phyloP scores from a whole-genome alignment of 2,329 filamentous ascomycete species.

The Graphilbum ipis-grandicollis region DNA sequence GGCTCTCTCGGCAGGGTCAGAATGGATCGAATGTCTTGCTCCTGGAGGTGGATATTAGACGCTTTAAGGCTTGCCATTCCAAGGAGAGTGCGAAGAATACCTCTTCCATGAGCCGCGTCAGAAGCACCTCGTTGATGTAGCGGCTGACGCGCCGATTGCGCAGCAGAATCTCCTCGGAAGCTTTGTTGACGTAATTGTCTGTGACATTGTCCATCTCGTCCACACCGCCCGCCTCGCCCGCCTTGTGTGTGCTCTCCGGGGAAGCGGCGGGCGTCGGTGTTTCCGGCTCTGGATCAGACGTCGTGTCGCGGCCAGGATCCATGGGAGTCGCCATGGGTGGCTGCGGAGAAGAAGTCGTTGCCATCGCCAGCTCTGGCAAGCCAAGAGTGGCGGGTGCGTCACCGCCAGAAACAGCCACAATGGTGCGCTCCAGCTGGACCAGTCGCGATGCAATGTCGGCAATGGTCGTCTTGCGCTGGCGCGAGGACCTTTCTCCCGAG shows the following conservation, averaged over 20 bases:
- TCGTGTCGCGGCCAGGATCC: too few relatives aligned
- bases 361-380: too few relatives aligned
- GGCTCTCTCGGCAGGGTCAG: slow-evolving; percentile 4
- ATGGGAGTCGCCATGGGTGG: too few relatives aligned
- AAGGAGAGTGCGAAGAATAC: too few relatives aligned
- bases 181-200: neutral
- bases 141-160: slow-evolving; percentile 8
- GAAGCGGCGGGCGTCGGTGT: too few relatives aligned
- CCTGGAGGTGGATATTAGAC: too few relatives aligned
- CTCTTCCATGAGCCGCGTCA: slow-evolving; percentile 11
- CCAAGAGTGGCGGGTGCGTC: neutral
- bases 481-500: slow-evolving; percentile 4
- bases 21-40: slow-evolving; percentile 9
- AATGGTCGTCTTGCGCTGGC: slow-evolving; percentile 10
- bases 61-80: too few relatives aligned
- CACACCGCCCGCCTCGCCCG: too few relatives aligned
- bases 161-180: slow-evolving; percentile 7
- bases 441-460: slow-evolving; percentile 11
- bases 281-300: too few relatives aligned
- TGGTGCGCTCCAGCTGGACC: slow-evolving; percentile 10
- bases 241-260: neutral
- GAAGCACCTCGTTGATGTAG: slow-evolving; percentile 11
- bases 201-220: neutral
- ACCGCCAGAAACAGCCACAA: slow-evolving; percentile 10
- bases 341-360: too few relatives aligned